Evolutionary conservation across 2,329 filamentous ascomycete species (phyloP), one percentile per base, ranked within the genome.

Genomic region (Basipetospora chlamydospora): DNA sequence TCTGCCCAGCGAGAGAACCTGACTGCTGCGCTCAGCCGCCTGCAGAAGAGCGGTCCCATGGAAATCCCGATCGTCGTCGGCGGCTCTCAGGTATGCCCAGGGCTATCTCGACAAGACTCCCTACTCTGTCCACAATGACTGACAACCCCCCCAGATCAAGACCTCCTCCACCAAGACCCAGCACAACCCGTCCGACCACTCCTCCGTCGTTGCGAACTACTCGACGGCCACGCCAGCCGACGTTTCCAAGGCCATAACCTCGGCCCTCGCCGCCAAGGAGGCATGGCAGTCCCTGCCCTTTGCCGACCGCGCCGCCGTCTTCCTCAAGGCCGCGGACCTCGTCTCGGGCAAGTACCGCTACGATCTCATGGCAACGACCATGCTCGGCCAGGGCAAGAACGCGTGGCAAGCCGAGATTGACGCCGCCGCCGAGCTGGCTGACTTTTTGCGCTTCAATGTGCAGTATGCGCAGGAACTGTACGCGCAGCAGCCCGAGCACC

Each of bases 321-420:
- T 96, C 65, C 73, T 96, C 51, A 95, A 95, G 69, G 88, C 90
- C 3, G 88, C 88, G 23, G 87, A 96, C 54, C 67, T 98, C 43
- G 75, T 98, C 47, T 67, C 81, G 38, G 81, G 73, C 44, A 96
- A 96, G 64, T 96, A 98, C 62, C 75, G 90, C 53, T 95, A 94
- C 60, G 85, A 95, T 39, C 74, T 98, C 49, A 93, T 96, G 82
- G 88, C 90, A 6, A 76, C 85, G 30, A 95, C 90, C 11, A 94
- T 96, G 75, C 67, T 94, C 22, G 90, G 88, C 42, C 88, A 98
- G 61, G 88, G 90, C 50, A 96, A 96, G 73, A 96, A 95, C 57
- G 85, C 84, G 33, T 96, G 86, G 86, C 88, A 98, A 61, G 88
- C 90, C n/a, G 88, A 98, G 68, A 96, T 96, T 44, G 88, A 96